Base-by-base conservation (phyloP, 2,329 filamentous ascomycete species). In the Xylariaceae sp. region DNA sequence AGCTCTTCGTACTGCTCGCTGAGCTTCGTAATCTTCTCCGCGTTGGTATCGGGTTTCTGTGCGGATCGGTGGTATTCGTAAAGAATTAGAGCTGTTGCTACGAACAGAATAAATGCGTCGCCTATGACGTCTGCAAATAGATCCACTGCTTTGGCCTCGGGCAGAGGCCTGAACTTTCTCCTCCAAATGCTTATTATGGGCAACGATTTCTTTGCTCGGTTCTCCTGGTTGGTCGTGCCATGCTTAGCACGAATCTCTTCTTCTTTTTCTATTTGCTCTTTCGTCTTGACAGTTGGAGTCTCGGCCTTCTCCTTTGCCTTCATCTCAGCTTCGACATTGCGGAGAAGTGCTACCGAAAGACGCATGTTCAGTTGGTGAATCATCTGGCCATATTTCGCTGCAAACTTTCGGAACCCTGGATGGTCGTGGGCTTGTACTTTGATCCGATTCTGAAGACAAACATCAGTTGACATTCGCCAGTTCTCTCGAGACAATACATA, bases 301-400 rank as follows among this genome's bases (percentile, higher is more conserved):
- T 85, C 83, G 48, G 84, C 83, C 55, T 80, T 81, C 64, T 87
- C 84, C 61, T 78, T 85, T 11, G 83, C 83, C 52, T 77, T 76
- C 56, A 77, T 77, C 63, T 85, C 82, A 15, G 82, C 81, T 24
- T 81, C 79, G 32, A 72, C 70, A 51, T 87, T 82, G 57, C 83
- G 78, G 30, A 87, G 67, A 3, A 83, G 64, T 2, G 83, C 80
- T 3, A 87, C 85, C 11, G 79, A 81, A 63, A 85, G 67, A 45
- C 82, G 79, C 84, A 87, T 87, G 63, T 87, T 87, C 47, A 87
- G 70, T 70, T 87, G 84, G 64, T 87, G 84, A 62, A 87, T 84
- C 8, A 73, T 70, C 65, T 87, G 84, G 54, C 84, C 84, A 66
- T 86, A 85, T 53, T 73, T 76, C 37, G 83, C 84, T 36, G 84